A percentile compares a stretch with the other conserved stretches of the same genome.
These are phyloP conservation scores for Candida chilensis DNA, from an alignment of 805 yeast species.

Conservation along the genomic window DNA sequence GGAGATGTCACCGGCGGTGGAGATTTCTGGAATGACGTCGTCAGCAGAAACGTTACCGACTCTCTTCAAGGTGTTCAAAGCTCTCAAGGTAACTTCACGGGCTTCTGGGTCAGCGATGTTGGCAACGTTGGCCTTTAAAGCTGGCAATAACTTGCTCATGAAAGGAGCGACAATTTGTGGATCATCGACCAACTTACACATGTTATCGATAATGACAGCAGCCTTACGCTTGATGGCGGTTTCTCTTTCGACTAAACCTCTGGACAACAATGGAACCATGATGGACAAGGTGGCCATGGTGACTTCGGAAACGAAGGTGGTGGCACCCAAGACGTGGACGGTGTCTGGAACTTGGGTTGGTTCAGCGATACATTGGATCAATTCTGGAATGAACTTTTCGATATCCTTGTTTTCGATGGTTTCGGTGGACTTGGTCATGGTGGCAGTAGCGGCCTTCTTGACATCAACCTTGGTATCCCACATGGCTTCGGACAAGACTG, in stretches of 20 bases:
- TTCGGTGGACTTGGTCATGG: conserved; percentile 94
- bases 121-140: conserved; percentile 86
- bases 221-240: conserved; percentile 99
- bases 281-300: conserved; percentile 98
- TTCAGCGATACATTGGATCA: conserved; percentile 92
- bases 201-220: conserved; percentile 99
- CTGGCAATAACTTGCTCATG: conserved; percentile 91
- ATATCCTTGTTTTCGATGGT: conserved; percentile 99
- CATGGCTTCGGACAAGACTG: conserved; percentile 98
- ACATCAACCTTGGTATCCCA: conserved; percentile 99
- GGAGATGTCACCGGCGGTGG: conserved; percentile 94
- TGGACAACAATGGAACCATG: conserved; percentile 97
- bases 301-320: conserved; percentile 98
- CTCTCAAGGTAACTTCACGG: conserved; percentile 96
- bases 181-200: conserved; percentile 99
- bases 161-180: conserved; percentile 99
- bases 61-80: conserved; percentile 94
- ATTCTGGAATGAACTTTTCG: conserved; percentile 96
- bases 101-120: conserved; percentile 99
- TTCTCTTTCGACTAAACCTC: conserved; percentile 99
- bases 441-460: conserved; percentile 90
- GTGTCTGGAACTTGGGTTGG: conserved; percentile 98
- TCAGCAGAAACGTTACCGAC: conserved; percentile 94
- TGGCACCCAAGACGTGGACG: conserved; percentile 98
- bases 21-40: conserved; percentile 91